Conservation (phyloP, 108 stramenopile genomes). For the Cyclotella sp. region DNA sequence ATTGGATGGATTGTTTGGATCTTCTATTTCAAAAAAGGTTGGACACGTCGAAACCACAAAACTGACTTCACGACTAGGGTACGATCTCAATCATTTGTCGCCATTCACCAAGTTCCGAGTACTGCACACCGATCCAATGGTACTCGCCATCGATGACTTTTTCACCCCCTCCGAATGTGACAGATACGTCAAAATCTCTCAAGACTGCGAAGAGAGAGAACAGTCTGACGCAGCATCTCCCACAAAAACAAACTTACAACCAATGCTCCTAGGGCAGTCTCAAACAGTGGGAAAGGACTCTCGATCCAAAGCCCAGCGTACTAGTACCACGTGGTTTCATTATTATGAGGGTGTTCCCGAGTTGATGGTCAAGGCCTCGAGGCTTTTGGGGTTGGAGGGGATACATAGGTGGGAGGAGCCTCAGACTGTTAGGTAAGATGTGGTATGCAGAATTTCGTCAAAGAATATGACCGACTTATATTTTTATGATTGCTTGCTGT, state of each 20-base stretch:
- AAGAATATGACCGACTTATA: neutral
- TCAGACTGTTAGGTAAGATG: constrained; percentile 72
- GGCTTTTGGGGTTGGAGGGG: constrained; percentile 69
- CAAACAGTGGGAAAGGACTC: constrained; percentile 83
- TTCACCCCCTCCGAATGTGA: constrained; percentile 83
- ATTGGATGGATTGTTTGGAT: constrained; percentile 14
- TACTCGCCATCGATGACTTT: constrained; percentile 77
- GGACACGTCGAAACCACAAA: constrained; percentile 5
- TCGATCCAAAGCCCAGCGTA: constrained; percentile 68
- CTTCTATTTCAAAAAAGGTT: neutral
- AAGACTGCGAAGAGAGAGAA: constrained; percentile 24
- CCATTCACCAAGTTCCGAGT: constrained; percentile 76
- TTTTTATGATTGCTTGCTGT: neutral
- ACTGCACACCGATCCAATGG: constrained; percentile 81
- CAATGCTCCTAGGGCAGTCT: constrained; percentile 67
- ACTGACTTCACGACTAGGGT: constrained; percentile 1
- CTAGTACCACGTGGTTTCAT: constrained; percentile 85
- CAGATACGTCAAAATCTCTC: constrained; percentile 65
- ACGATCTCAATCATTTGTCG: constrained; percentile 49
- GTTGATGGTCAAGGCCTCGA: constrained; percentile 79
- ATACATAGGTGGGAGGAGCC: constrained; percentile 85
- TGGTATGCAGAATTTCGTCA: neutral
- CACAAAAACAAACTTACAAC: constrained; percentile 19
- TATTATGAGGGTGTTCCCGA: constrained; percentile 73
- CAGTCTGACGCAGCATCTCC: constrained; percentile 1